Conservation (phyloP, 179 eudicot genomes). For the Spergularia azorica region DNA sequence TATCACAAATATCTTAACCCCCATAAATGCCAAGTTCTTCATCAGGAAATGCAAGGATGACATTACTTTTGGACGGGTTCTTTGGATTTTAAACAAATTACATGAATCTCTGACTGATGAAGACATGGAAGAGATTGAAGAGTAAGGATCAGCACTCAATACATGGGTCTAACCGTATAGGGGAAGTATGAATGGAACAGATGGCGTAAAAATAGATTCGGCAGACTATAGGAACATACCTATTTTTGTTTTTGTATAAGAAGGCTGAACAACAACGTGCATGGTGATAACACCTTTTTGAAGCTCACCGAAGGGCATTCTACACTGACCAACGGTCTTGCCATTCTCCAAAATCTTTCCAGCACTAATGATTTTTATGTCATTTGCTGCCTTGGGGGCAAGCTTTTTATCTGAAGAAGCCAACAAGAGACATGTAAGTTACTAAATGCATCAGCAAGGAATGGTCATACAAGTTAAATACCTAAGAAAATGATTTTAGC, state of each 20-base stretch:
- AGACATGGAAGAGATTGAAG: background rate
- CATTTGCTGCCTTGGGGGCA: slow-evolving; percentile 72
- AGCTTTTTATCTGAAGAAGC: slow-evolving; percentile 54
- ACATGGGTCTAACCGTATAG: too few relatives aligned
- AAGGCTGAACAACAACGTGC: slow-evolving; percentile 96
- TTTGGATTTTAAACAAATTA: background rate
- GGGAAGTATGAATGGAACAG: background rate
- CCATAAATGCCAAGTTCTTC: background rate
- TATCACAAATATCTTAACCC: background rate
- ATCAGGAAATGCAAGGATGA: background rate
- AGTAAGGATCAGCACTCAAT: background rate
- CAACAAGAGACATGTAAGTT: background rate
- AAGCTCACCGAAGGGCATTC: slow-evolving; percentile 69
- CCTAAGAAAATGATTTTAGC: background rate
- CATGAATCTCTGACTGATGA: background rate
- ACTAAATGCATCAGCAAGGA: background rate
- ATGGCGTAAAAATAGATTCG: background rate
- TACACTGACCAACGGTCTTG: slow-evolving; percentile 82
- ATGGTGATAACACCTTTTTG: slow-evolving; percentile 64
- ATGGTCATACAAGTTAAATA: background rate
- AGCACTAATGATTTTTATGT: slow-evolving; percentile 71
- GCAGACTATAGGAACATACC: slow-evolving; percentile 38
- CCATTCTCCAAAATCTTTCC: slow-evolving; percentile 86
- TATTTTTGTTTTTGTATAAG: slow-evolving; percentile 71
- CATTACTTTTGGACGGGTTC: background rate